Base-by-base conservation (phyloP, 2,329 filamentous ascomycete species). In the Davidsoniella neocaledoniae region DNA sequence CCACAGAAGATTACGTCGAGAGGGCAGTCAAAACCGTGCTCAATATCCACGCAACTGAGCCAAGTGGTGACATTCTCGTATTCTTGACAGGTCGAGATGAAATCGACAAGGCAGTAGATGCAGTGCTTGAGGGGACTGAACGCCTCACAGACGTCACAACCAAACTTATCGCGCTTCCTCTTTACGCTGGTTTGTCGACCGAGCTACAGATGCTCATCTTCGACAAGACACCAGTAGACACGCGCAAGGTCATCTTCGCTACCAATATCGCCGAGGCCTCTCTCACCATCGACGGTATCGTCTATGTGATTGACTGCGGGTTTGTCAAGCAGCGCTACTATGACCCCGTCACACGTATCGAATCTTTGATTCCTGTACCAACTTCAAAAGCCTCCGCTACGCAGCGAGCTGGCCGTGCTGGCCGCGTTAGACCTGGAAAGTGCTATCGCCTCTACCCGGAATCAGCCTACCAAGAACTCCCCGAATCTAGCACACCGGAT, bases 231-330 rank as follows among this genome's bases (percentile, higher is more conserved):
- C 79, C 85, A 0, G 79, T 85, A 54, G 81, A 88, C 53, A 88
- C 81, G 1, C 76, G 91, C 40, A 96, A 96, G 61, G 83, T 95
- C 38, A 84, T 98, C 36, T 81, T 95, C 56, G 83, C 86, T 3
- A 96, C 91, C 52, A 96, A 96, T 61, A 95, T 96, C 55, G 87
- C 91, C 10, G 91, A 98, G 68, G 90, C 91, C 4, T 94, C 86
- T 1, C 83, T 98, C 41, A 96, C 91, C 14, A 93, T 96, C 50
- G 81, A 91, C 48, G 87, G 86, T 2, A 88, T 96, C 53, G 80
- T 87, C 49, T 94, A 86, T 59, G 90, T 98, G 5, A 69, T 96
- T 46, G 91, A 98, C 63, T 81, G 77, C 48, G 91, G 91, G 1
- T 95, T 86, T 60, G 87, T 93, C 56, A 96, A 96, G 62, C 69